Conservation (phyloP, 78 protist genomes). For the Mantamonas sphyraenae region DNA sequence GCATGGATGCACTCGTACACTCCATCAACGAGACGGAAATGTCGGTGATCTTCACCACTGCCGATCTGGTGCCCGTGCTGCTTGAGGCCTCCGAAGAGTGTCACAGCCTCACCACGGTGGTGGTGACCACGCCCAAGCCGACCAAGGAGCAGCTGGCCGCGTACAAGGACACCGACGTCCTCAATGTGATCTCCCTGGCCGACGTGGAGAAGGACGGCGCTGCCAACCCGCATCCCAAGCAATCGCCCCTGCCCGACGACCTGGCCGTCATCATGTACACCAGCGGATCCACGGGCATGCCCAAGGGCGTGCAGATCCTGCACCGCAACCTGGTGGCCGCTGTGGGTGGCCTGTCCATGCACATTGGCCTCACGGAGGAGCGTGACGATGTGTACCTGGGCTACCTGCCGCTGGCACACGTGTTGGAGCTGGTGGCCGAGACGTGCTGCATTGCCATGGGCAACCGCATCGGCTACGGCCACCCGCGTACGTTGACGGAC, state of each 20-base stretch:
- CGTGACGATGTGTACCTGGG: slow-evolving; percentile 15
- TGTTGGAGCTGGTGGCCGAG: slow-evolving; percentile 48
- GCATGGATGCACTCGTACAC: slow-evolving; percentile 36
- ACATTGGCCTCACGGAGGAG: background rate
- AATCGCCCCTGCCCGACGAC: slow-evolving; percentile 15
- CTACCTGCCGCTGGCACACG: slow-evolving; percentile 80
- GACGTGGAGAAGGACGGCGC: background rate
- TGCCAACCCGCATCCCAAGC: background rate
- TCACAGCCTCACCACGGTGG: background rate
- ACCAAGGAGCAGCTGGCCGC: background rate
- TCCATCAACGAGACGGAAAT: slow-evolving; percentile 20
- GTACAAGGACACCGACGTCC: background rate
- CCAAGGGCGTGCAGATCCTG: slow-evolving; percentile 53
- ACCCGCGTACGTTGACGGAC: slow-evolving; percentile 35
- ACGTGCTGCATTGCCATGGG: slow-evolving; percentile 13
- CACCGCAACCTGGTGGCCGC: slow-evolving; percentile 30
- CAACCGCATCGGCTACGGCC: slow-evolving; percentile 29
- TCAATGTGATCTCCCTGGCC: background rate
- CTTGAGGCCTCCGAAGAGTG: background rate
- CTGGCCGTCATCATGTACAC: slow-evolving; percentile 55
- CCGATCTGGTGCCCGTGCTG: background rate
- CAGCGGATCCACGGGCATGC: slow-evolving; percentile 70
- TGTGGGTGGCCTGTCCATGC: background rate
- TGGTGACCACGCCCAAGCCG: slow-evolving; percentile 1
- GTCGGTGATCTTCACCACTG: slow-evolving; percentile 1